These are phyloP conservation scores for Schwanniomyces etchellsii DNA, from an alignment of 1,139 yeast species.

Conservation along the genomic window DNA sequence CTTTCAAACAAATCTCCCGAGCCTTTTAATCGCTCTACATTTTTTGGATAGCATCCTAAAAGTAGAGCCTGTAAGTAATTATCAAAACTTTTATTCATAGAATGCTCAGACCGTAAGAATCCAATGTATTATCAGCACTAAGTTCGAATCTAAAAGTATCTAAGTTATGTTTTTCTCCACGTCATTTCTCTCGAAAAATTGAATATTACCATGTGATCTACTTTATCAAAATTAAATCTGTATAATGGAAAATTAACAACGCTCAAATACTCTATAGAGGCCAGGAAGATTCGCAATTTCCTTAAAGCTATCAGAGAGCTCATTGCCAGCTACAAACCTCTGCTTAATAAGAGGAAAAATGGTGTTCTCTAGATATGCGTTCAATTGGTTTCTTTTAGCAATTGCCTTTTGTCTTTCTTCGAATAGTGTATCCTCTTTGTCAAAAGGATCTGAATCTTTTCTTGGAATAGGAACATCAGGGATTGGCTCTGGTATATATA, in stretches of 20 bases:
- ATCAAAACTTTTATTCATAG: slow-evolving; percentile 12
- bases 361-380: slow-evolving; percentile 44
- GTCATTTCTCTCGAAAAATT: too few relatives aligned
- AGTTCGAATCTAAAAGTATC: too few relatives aligned
- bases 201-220: too few relatives aligned
- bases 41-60: slow-evolving; percentile 36
- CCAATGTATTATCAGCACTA: too few relatives aligned
- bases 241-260: slow-evolving; percentile 61
- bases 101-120: too few relatives aligned
- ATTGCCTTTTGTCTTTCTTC: slow-evolving; percentile 10
- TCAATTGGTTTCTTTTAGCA: slow-evolving; percentile 13
- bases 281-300: slow-evolving; percentile 94
- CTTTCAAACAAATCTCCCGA: slow-evolving; percentile 33
- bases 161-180: too few relatives aligned
- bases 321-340: slow-evolving; percentile 60
- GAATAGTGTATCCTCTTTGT: slow-evolving; percentile 11
- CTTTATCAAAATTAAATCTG: too few relatives aligned
- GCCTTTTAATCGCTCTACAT: slow-evolving; percentile 29
- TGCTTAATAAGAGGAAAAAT: slow-evolving; percentile 65
- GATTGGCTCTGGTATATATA: slow-evolving; percentile 65
- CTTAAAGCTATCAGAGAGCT: slow-evolving; percentile 49
- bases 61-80: slow-evolving; percentile 22
- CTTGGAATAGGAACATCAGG: slow-evolving; percentile 12
- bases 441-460: slow-evolving; percentile 4
- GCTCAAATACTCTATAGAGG: slow-evolving; percentile 82